Evolutionary conservation across 2,329 filamentous ascomycete species (phyloP).

Genomic region (Fusarium globosum): DNA sequence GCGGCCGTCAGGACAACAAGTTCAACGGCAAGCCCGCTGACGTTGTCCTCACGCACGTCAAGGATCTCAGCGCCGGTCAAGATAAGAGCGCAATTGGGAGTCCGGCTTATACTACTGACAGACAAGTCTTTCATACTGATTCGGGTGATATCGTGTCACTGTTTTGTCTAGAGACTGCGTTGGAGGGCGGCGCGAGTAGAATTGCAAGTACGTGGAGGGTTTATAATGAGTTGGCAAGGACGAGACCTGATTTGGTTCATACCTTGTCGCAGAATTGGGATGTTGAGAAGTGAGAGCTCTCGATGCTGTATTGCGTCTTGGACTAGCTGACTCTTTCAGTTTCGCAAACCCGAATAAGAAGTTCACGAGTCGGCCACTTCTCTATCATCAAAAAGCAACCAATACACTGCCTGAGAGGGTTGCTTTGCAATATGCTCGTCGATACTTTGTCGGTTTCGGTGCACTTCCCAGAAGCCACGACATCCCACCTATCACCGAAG

Average conservation of each 20-base stretch:
- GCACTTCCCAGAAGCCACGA: constrained; percentile 57
- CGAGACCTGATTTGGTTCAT: constrained; percentile 67
- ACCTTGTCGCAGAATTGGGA: constrained; percentile 63
- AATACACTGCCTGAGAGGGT: neutral
- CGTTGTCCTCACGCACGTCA: constrained; percentile 62
- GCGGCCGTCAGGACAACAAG: constrained; percentile 64
- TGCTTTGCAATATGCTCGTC: constrained; percentile 22
- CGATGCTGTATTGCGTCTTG: no score
- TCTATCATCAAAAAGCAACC: constrained; percentile 17
- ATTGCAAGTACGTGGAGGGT: constrained; percentile 67
- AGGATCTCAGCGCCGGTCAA: constrained; percentile 62
- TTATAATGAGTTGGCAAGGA: constrained; percentile 70
- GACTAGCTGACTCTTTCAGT: neutral
- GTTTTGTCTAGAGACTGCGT: constrained; percentile 63
- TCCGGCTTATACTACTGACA: constrained; percentile 69
- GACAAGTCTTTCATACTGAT: constrained; percentile 72
- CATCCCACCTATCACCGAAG: constrained; percentile 66
- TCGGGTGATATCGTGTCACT: constrained; percentile 67
- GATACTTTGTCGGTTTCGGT: constrained; percentile 36
- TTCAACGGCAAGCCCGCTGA: constrained; percentile 59
- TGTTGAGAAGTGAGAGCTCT: constrained; percentile 52
- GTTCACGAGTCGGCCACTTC: constrained; percentile 12
- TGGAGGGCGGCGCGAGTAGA: constrained; percentile 65
- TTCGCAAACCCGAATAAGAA: constrained; percentile 21
- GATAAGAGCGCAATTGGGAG: constrained; percentile 58